These are phyloP conservation scores for Gyromitra esculenta DNA, from an alignment of 2,329 filamentous ascomycete genomes.

Conservation along the genomic window DNA sequence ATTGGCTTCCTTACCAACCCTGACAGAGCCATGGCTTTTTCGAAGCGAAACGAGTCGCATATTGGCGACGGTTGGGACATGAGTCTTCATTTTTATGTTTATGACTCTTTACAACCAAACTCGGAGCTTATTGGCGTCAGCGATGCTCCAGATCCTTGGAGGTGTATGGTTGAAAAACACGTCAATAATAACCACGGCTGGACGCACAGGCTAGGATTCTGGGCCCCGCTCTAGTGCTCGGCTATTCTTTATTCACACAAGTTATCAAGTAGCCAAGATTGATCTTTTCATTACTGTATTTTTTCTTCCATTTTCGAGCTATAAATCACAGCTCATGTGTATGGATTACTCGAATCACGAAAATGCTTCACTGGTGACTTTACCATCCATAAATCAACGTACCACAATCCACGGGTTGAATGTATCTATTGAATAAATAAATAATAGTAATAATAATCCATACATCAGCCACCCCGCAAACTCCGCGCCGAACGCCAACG, in stretches of 20 bases:
- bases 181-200: neutral
- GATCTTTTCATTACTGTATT: neutral
- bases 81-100: neutral
- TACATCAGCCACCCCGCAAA: no score
- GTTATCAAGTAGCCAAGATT: neutral
- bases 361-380: no score
- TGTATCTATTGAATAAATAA: no score
- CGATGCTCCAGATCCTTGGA: neutral
- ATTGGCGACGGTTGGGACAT: neutral
- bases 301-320: no score
- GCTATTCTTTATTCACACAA: neutral
- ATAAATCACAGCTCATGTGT: no score
- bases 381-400: no score
- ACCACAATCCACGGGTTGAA: no score
- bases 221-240: neutral
- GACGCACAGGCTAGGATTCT: conserved; percentile 6
- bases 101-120: neutral
- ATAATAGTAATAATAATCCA: no score
- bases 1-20: neutral
- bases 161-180: neutral
- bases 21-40: neutral
- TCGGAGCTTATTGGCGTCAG: neutral
- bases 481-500: no score
- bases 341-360: no score
- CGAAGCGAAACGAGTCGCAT: neutral